Evolutionary conservation across 164 flowering plant species (phyloP).

Genomic region (Stephania yunnanensis): DNA sequence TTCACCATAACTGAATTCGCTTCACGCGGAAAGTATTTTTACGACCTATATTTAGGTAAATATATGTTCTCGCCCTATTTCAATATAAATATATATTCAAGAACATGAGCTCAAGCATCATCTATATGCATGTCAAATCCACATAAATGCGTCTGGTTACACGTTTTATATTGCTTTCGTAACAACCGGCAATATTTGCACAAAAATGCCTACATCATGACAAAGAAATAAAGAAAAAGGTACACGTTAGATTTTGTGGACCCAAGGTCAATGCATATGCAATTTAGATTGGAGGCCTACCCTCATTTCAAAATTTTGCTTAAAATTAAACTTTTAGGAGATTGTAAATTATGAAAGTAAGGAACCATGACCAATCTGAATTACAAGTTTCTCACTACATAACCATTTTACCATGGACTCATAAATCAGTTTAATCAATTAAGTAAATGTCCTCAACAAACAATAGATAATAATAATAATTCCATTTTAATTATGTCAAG

Average conservation of each 20-base stretch:
- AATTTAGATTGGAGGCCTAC: background rate
- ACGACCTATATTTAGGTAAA: background rate
- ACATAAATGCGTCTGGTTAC: background rate
- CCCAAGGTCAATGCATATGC: background rate
- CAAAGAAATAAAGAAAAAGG: too few species aligned
- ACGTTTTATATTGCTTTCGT: background rate
- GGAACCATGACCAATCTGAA: too few species aligned
- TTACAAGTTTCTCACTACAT: too few species aligned
- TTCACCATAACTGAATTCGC: background rate
- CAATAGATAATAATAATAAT: too few species aligned
- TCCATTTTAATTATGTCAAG: too few species aligned
- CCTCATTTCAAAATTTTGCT: too few species aligned
- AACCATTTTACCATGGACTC: too few species aligned
- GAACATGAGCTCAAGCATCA: background rate
- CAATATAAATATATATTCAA: background rate
- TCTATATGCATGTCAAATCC: too few species aligned
- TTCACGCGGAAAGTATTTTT: background rate
- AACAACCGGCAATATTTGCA: background rate
- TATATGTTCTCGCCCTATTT: background rate
- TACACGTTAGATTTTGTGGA: background rate
- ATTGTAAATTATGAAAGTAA: too few species aligned
- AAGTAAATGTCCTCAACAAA: too few species aligned
- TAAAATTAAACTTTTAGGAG: too few species aligned
- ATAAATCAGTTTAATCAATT: too few species aligned
- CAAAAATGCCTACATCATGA: background rate